Evolutionary conservation across 139 green algal genomes (phyloP).

Genomic region (Chlorella sorokiniana): DNA sequence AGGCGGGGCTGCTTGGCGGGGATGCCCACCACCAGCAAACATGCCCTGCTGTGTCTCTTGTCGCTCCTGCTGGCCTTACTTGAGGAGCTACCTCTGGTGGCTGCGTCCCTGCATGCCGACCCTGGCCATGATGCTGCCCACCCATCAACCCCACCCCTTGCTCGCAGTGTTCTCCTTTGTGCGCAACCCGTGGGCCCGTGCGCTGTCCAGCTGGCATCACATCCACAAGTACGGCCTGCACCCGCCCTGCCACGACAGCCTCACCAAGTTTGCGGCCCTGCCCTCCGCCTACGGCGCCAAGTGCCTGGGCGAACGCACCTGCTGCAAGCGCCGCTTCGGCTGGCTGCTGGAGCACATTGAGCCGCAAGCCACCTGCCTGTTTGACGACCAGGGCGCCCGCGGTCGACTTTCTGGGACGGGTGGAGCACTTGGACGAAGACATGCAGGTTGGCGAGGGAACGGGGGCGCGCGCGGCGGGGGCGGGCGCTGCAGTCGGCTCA

Average conservation of each 20-base stretch:
- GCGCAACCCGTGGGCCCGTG: slow-evolving; percentile 27
- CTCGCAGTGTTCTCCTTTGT: slow-evolving; percentile 24
- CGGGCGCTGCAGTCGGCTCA: too few relatives aligned
- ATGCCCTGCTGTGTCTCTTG: too few relatives aligned
- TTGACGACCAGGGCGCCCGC: slow-evolving; percentile 25
- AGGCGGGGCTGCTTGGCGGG: too few relatives aligned
- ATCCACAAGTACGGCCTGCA: slow-evolving; percentile 22
- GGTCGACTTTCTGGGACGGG: slow-evolving; percentile 20
- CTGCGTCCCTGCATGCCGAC: neutral
- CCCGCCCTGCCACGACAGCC: neutral
- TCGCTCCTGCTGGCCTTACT: neutral
- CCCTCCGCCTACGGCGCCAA: slow-evolving; percentile 15
- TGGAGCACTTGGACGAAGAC: slow-evolving; percentile 24
- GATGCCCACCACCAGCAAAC: neutral
- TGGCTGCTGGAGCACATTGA: slow-evolving; percentile 33
- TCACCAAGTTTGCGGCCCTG: slow-evolving; percentile 10
- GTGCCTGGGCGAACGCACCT: slow-evolving; percentile 12
- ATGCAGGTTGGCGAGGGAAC: neutral
- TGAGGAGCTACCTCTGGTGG: neutral
- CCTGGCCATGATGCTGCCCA: neutral
- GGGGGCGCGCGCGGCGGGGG: too few relatives aligned
- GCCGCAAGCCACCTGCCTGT: slow-evolving; percentile 28
- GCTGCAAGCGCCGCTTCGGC: slow-evolving; percentile 28
- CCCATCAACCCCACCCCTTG: neutral
- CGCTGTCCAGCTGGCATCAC: slow-evolving; percentile 30